Evolutionary conservation across 1,139 yeast genomes (phyloP).

Genomic region (Pichia sp.): DNA sequence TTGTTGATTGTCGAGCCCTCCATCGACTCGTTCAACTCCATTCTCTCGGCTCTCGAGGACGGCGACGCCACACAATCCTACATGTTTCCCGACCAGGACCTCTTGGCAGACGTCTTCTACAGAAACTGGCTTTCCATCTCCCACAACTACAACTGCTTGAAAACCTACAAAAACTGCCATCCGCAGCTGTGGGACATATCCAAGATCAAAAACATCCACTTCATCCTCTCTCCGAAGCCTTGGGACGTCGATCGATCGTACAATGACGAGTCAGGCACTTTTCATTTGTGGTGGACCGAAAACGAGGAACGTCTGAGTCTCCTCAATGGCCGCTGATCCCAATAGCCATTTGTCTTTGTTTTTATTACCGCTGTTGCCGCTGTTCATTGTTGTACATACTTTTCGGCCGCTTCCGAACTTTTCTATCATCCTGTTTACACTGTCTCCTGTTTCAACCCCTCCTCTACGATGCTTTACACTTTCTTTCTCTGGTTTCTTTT

Average conservation of each 20-base stretch:
- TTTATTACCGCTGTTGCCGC: too few species aligned
- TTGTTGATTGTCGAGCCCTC: conserved; percentile 46
- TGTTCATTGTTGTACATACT: not conserved
- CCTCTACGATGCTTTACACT: not conserved
- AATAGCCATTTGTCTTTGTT: not conserved
- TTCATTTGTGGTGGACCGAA: conserved; percentile 39
- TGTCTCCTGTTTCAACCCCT: too few species aligned
- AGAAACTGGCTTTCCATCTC: conserved; percentile 48
- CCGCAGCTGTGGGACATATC: conserved; percentile 41
- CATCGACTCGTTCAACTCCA: conserved; percentile 34
- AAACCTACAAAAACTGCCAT: conserved; percentile 45
- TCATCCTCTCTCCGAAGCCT: conserved; percentile 53
- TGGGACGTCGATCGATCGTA: conserved; percentile 43
- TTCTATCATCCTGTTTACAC: not conserved
- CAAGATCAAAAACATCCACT: conserved; percentile 51
- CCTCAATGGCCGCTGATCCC: not conserved
- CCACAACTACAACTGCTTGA: conserved; percentile 50
- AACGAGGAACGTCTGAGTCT: conserved; percentile 36
- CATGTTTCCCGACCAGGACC: conserved; percentile 55
- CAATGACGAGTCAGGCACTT: conserved; percentile 33
- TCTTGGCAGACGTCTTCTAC: conserved; percentile 48
- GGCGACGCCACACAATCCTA: conserved; percentile 38
- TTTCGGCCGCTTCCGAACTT: not conserved
- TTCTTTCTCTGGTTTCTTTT: not conserved
- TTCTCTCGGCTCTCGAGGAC: conserved; percentile 36